phyloP scores from a whole-genome alignment of 2,329 filamentous ascomycete species.

The Pleurostoma richardsiae region DNA sequence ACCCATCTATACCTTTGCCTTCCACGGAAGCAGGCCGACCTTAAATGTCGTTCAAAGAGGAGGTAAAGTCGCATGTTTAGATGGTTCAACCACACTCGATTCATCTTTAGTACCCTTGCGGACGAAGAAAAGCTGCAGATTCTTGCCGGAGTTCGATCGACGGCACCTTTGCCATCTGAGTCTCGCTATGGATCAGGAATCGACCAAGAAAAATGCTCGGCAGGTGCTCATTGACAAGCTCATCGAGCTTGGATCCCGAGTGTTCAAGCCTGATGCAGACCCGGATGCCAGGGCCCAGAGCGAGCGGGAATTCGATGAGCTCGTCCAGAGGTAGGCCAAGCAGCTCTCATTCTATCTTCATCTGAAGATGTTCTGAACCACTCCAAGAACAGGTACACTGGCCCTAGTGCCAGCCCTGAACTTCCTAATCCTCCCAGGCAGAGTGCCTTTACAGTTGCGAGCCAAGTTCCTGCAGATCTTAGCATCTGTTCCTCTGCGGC shows the following conservation, averaged over 20 bases:
- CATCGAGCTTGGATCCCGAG: constrained; percentile 37
- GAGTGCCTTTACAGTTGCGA: constrained; percentile 56
- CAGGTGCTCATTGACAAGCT: constrained; percentile 25
- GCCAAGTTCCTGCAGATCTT: constrained; percentile 50
- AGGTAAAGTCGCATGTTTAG: too few species aligned
- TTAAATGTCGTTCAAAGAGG: too few species aligned
- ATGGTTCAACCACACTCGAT: too few species aligned
- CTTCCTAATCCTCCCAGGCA: constrained; percentile 55
- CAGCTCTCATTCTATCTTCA: too few species aligned
- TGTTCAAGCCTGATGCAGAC: constrained; percentile 38
- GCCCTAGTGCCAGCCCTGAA: constrained; percentile 57
- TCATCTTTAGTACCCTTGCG: too few species aligned
- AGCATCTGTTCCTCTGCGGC: constrained; percentile 55
- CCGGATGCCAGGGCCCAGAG: constrained; percentile 21
- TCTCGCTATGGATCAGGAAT: not conserved
- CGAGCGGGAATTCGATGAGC: constrained; percentile 36
- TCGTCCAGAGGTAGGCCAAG: constrained; percentile 41
- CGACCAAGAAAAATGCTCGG: constrained; percentile 15
- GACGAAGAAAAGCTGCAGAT: too few species aligned
- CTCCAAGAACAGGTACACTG: constrained; percentile 37
- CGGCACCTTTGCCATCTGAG: not conserved
- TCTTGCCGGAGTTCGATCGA: too few species aligned
- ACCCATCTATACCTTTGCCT: too few species aligned
- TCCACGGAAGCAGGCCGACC: too few species aligned
- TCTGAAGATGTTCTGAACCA: constrained; percentile 15